Evolutionary conservation across 2,329 filamentous ascomycete species (phyloP).

Genomic region (Helotiales sp.): DNA sequence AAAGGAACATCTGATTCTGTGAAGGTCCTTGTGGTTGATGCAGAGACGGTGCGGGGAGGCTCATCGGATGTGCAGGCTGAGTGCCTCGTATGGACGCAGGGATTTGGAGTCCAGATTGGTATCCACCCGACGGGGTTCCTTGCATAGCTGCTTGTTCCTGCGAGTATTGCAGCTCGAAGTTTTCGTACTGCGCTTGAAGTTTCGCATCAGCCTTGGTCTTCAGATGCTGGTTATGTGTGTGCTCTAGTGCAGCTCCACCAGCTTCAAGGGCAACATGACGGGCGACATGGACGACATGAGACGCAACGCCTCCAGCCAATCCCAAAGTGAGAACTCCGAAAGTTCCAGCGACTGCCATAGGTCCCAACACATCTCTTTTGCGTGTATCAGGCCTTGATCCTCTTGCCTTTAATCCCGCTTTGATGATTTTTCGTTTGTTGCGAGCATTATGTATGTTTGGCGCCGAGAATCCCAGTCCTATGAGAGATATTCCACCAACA

Average conservation of each 20-base stretch:
- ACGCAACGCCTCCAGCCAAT: slow-evolving; percentile 38
- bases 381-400: slow-evolving; percentile 40
- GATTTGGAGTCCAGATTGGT: slow-evolving; percentile 7
- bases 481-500: slow-evolving; percentile 41
- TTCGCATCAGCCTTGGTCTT: slow-evolving; percentile 39
- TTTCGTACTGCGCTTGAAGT: slow-evolving; percentile 36
- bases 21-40: slow-evolving; percentile 8
- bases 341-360: slow-evolving; percentile 40
- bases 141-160: slow-evolving; percentile 30
- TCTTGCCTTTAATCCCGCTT: slow-evolving; percentile 38
- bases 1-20: slow-evolving; percentile 14
- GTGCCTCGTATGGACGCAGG: neutral
- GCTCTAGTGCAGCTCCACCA: slow-evolving; percentile 38
- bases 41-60: neutral
- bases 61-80: neutral
- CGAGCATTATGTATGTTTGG: slow-evolving; percentile 44
- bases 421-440: slow-evolving; percentile 44
- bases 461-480: slow-evolving; percentile 41
- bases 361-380: slow-evolving; percentile 42
- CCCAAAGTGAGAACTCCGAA: slow-evolving; percentile 40
- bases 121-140: slow-evolving; percentile 6
- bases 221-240: slow-evolving; percentile 37
- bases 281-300: slow-evolving; percentile 38
- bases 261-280: slow-evolving; percentile 40
- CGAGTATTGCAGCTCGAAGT: slow-evolving; percentile 29